A percentile compares a stretch with the other conserved stretches of the same genome.
Conservation (phyloP, 2,329 filamentous ascomycete genomes). For the Chrysosporium queenslandicum region DNA sequence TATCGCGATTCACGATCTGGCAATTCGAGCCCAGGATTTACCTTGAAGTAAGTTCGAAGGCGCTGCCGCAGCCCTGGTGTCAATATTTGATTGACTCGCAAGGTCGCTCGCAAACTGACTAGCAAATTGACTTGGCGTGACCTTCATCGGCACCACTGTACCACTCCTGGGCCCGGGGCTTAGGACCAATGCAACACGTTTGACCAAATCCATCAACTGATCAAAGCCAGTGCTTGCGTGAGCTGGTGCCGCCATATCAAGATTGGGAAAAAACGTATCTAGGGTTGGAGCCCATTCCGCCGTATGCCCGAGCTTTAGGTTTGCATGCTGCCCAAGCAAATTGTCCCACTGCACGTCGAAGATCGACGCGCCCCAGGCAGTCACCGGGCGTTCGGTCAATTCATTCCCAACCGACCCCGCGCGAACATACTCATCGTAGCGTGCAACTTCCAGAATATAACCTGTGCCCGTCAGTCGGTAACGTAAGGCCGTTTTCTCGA, state of each 20-base stretch:
- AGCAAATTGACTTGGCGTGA: neutral
- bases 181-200: conserved; percentile 27
- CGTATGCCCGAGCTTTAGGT: conserved; percentile 27
- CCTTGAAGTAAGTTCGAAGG: conserved; percentile 1
- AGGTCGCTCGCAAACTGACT: too few relatives aligned
- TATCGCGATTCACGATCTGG: too few relatives aligned
- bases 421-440: conserved; percentile 32
- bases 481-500: conserved; percentile 34
- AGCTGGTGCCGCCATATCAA: conserved; percentile 14
- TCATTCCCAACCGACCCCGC: conserved; percentile 1
- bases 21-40: neutral
- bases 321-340: conserved; percentile 30
- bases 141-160: neutral
- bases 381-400: conserved; percentile 22
- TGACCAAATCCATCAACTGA: conserved; percentile 29
- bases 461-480: conserved; percentile 33
- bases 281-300: conserved; percentile 27
- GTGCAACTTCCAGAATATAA: conserved; percentile 36
- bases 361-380: conserved; percentile 32
- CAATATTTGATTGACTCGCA: neutral
- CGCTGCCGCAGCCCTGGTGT: neutral
- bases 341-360: conserved; percentile 36
- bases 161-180: conserved; percentile 17
- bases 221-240: conserved; percentile 26
- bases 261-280: conserved; percentile 30